Percentiles rank a stretch among this genome's conserved stretches.
These are phyloP conservation scores for Solanum habrochaites DNA, from an alignment of 257 asterid genomes.

Conservation along the genomic window DNA sequence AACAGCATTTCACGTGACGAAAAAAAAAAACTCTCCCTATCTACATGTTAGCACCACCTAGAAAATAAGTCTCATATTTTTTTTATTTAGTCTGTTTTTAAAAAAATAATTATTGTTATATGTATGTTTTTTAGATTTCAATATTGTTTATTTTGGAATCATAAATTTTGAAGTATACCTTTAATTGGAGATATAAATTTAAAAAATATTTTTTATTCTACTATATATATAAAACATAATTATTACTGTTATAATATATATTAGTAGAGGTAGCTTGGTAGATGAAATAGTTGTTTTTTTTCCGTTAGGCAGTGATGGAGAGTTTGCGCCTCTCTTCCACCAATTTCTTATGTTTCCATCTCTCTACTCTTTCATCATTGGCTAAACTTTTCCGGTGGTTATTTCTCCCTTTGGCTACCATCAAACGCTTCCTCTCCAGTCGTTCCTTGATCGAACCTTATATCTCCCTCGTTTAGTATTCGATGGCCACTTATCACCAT, in stretches of 20 bases:
- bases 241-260: too few species aligned
- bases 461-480: constrained; percentile 44
- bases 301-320: constrained; percentile 18
- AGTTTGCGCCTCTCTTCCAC: constrained; percentile 12
- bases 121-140: background rate
- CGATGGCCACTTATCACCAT: constrained; percentile 39
- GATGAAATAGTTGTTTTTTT: background rate
- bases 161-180: too few species aligned
- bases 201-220: too few species aligned
- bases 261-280: background rate
- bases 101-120: too few species aligned
- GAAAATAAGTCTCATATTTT: too few species aligned
- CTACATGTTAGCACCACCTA: background rate
- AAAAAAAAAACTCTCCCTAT: background rate
- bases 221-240: too few species aligned
- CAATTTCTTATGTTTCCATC: constrained; percentile 29
- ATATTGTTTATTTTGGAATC: too few species aligned
- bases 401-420: constrained; percentile 16
- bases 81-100: background rate
- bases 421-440: constrained; percentile 33
- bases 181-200: background rate
- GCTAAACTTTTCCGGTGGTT: constrained; percentile 11
- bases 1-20: background rate
- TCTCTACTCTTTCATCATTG: constrained; percentile 21
- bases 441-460: constrained; percentile 30